Percentiles rank a stretch among this genome's conserved stretches.
phyloP scores from a whole-genome alignment of 2,329 filamentous ascomycete species.

The Tolypocladium tropicale region DNA sequence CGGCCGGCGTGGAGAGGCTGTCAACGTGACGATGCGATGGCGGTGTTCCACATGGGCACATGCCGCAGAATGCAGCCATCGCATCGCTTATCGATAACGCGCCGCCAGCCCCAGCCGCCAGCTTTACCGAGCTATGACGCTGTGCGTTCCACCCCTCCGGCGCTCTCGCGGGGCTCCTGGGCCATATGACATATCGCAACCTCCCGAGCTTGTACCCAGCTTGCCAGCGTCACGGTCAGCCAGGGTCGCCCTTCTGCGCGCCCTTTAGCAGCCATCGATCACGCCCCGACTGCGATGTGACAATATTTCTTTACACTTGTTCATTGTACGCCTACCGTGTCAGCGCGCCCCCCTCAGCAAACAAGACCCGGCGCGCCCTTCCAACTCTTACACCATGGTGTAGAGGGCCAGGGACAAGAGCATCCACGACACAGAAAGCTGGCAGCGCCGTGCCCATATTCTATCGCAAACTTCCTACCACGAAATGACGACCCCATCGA shows the following conservation, averaged over 20 bases:
- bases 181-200: background rate
- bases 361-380: background rate
- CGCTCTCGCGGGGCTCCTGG: background rate
- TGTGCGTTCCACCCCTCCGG: background rate
- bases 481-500: conserved; percentile 16
- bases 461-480: conserved; percentile 3
- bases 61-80: background rate
- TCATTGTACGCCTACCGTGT: background rate
- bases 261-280: background rate
- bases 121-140: background rate
- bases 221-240: background rate
- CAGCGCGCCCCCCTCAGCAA: background rate
- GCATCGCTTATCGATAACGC: conserved; percentile 18
- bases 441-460: conserved; percentile 10
- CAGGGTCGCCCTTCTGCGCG: background rate
- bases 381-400: conserved; percentile 19
- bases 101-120: no score
- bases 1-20: background rate
- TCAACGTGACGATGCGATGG: background rate
- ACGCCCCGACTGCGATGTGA: background rate
- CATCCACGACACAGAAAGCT: conserved; percentile 12
- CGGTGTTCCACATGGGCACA: background rate
- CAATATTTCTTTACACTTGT: background rate
- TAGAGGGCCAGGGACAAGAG: conserved; percentile 16
- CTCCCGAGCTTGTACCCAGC: background rate